These are phyloP conservation scores for Starmerella vitae DNA, from an alignment of 805 yeast genomes.

Conservation along the genomic window DNA sequence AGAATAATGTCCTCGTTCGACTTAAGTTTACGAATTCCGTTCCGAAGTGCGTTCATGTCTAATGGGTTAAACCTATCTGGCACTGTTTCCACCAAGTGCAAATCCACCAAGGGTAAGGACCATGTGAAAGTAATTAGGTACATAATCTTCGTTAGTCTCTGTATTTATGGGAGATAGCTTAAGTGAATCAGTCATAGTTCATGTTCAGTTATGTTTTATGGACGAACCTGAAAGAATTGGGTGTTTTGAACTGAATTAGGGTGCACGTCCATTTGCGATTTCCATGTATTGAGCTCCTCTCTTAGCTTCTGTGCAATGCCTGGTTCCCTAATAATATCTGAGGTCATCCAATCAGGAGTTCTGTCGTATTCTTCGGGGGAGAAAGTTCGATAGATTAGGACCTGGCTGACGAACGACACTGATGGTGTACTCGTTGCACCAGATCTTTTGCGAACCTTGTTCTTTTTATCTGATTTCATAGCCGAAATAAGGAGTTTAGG, in stretches of 20 bases:
- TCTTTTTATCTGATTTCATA: background rate
- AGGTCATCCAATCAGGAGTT: slow-evolving; percentile 83
- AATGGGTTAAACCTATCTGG: too few species aligned
- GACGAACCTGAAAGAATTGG: slow-evolving; percentile 47
- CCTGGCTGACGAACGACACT: slow-evolving; percentile 54
- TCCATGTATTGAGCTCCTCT: slow-evolving; percentile 69
- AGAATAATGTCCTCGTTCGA: too few species aligned
- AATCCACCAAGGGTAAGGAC: too few species aligned
- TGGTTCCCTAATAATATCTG: slow-evolving; percentile 73
- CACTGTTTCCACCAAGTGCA: too few species aligned
- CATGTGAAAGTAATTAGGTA: too few species aligned
- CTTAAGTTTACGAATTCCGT: too few species aligned
- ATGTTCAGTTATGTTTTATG: too few species aligned
- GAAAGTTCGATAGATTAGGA: slow-evolving; percentile 74
- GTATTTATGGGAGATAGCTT: too few species aligned
- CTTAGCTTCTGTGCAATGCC: slow-evolving; percentile 71
- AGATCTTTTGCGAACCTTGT: slow-evolving; percentile 1
- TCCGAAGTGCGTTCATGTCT: too few species aligned
- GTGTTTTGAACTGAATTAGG: slow-evolving; percentile 66
- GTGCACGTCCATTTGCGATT: slow-evolving; percentile 72
- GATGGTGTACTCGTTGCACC: slow-evolving; percentile 3
- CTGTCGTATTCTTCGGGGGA: slow-evolving; percentile 77
- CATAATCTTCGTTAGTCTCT: too few species aligned
- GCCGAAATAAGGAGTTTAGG: slow-evolving; percentile 2
- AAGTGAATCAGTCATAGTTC: too few species aligned